Conservation (phyloP, 352 stramenopile species). For the Thalassiosira allenii region DNA sequence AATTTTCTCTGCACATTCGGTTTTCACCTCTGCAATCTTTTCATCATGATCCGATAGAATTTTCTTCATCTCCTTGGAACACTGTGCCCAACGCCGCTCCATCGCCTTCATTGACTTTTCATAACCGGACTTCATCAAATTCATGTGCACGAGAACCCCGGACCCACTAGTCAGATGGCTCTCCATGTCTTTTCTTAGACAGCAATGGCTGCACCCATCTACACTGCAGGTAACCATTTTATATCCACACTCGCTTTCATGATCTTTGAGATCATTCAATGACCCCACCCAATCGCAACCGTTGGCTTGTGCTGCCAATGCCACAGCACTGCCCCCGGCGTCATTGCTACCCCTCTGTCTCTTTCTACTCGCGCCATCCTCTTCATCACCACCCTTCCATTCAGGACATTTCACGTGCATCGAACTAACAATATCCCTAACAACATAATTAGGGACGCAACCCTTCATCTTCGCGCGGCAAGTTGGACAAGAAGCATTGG, state of each 20-base stretch:
- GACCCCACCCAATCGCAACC: conserved; percentile 16
- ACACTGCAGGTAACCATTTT: conserved; percentile 14
- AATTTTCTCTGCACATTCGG: too few relatives aligned
- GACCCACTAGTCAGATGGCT: conserved; percentile 1
- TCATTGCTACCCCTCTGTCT: not conserved
- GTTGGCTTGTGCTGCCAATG: too few relatives aligned
- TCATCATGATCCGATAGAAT: too few relatives aligned
- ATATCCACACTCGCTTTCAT: conserved; percentile 15
- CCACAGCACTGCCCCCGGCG: not conserved
- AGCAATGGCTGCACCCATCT: conserved; percentile 21
- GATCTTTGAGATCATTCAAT: not conserved
- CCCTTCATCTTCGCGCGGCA: conserved; percentile 10
- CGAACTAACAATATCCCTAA: not conserved
- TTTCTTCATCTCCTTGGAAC: too few relatives aligned
- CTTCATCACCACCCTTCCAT: not conserved
- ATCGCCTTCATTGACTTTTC: conserved; percentile 19
- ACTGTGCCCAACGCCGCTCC: too few relatives aligned
- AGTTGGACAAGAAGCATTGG: conserved; percentile 6
- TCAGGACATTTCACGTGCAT: conserved; percentile 24
- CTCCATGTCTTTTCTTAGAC: conserved; percentile 23
- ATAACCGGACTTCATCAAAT: conserved; percentile 18
- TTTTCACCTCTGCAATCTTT: too few relatives aligned
- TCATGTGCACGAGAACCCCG: conserved; percentile 19
- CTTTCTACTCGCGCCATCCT: not conserved
- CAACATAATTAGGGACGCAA: not conserved